phyloP scores from a whole-genome alignment of 371 early-diverging fungal species.

The Mucor irregularis region DNA sequence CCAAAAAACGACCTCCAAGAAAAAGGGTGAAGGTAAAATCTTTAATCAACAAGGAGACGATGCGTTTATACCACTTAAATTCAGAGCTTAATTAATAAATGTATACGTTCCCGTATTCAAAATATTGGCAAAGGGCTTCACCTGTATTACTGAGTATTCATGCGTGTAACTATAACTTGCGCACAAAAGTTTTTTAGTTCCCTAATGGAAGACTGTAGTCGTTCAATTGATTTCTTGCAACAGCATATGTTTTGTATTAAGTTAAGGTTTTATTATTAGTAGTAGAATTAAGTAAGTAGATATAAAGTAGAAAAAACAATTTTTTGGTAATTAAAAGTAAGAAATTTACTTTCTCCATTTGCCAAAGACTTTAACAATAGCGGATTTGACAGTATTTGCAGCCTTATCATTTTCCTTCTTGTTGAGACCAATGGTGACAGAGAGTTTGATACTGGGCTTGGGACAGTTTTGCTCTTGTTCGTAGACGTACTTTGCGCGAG shows the following conservation, averaged over 20 bases:
- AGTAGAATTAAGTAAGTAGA: not conserved
- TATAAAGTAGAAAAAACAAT: not conserved
- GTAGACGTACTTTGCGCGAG: slow-evolving; percentile 84
- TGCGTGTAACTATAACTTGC: not conserved
- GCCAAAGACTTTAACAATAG: slow-evolving; percentile 55
- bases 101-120: too few relatives aligned
- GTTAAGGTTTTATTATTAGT: not conserved
- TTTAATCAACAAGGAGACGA: not conserved
- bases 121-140: too few relatives aligned
- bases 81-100: slow-evolving; percentile 2
- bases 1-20: not conserved
- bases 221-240: too few relatives aligned
- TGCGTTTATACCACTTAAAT: slow-evolving; percentile 4
- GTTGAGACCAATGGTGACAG: slow-evolving; percentile 73
- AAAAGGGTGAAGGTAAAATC: not conserved
- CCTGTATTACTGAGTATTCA: not conserved
- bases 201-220: too few relatives aligned
- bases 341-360: slow-evolving; percentile 47
- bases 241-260: too few relatives aligned
- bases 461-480: slow-evolving; percentile 79
- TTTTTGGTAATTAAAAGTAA: not conserved
- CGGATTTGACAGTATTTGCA: slow-evolving; percentile 63
- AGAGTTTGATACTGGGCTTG: slow-evolving; percentile 82
- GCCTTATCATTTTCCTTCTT: slow-evolving; percentile 87
- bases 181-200: too few relatives aligned